These are phyloP conservation scores for Casuarina cunninghamiana DNA, from an alignment of 306 rosid genomes.

Conservation along the genomic window DNA sequence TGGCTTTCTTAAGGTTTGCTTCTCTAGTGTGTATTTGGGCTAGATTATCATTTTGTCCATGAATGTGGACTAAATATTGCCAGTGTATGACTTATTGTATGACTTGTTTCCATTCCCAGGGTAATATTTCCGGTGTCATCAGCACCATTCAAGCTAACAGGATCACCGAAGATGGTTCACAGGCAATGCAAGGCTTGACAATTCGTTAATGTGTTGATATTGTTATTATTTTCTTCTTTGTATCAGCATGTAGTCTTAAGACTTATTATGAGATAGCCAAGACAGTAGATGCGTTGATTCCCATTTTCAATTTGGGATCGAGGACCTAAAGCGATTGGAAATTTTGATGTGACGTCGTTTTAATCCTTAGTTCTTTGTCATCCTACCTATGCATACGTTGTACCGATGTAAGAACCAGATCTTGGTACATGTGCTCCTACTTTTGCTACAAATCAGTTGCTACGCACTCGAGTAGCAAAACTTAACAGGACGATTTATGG, in stretches of 20 bases:
- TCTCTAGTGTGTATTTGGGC: neutral
- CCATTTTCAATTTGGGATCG: conserved; percentile 1
- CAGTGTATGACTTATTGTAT: neutral
- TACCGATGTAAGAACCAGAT: neutral
- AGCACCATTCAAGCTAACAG: conserved; percentile 77
- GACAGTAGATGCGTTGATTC: neutral
- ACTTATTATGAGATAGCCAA: neutral
- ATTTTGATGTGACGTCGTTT: neutral
- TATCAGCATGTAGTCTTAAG: neutral
- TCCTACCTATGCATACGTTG: neutral
- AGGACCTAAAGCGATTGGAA: too few relatives aligned
- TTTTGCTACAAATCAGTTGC: neutral
- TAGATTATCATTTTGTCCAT: neutral
- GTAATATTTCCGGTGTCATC: conserved; percentile 69
- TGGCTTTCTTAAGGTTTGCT: neutral
- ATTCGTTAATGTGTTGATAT: conserved; percentile 50
- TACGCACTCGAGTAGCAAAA: too few relatives aligned
- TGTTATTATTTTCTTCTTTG: neutral
- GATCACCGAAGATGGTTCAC: conserved; percentile 67
- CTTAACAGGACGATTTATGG: too few relatives aligned
- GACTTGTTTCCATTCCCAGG: conserved; percentile 43
- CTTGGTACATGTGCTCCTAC: neutral
- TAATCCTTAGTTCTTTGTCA: neutral
- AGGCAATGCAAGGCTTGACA: conserved; percentile 64
- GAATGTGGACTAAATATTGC: neutral